phyloP scores from a whole-genome alignment of 805 yeast species.

The Metschnikowia corniflorae region DNA sequence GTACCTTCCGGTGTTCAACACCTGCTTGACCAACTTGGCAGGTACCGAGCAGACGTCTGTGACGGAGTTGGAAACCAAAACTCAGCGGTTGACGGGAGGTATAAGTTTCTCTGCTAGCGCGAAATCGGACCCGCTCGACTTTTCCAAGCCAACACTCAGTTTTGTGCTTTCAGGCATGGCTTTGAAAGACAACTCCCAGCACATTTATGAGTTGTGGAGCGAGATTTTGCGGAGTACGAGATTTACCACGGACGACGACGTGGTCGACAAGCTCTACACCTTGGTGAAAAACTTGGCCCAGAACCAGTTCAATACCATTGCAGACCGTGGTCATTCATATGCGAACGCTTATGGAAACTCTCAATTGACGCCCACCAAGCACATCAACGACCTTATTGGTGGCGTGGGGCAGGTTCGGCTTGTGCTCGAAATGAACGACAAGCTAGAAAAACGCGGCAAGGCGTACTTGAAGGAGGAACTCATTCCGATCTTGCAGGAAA shows the following conservation, averaged over 20 bases:
- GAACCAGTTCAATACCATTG: constrained; percentile 72
- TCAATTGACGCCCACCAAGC: constrained; percentile 54
- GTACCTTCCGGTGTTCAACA: constrained; percentile 72
- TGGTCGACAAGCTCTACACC: constrained; percentile 63
- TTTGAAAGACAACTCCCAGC: constrained; percentile 56
- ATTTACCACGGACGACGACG: constrained; percentile 45
- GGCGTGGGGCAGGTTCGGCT: constrained; percentile 81
- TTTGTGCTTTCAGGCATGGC: constrained; percentile 67
- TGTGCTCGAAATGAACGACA: constrained; percentile 53
- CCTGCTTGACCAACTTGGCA: constrained; percentile 71
- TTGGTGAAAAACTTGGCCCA: constrained; percentile 72
- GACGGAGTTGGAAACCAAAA: constrained; percentile 81
- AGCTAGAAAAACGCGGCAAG: constrained; percentile 41
- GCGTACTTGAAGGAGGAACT: constrained; percentile 43
- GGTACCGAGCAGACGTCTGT: constrained; percentile 75
- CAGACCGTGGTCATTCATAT: constrained; percentile 84
- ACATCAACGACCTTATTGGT: constrained; percentile 57
- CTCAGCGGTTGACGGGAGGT: constrained; percentile 84
- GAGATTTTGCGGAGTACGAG: constrained; percentile 69
- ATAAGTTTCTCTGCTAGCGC: constrained; percentile 59
- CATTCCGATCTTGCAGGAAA: constrained; percentile 58
- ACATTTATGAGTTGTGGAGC: constrained; percentile 62
- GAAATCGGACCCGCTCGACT: constrained; percentile 50
- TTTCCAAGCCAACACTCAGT: constrained; percentile 46
- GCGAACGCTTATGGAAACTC: constrained; percentile 70